Evolutionary conservation across 2,329 filamentous ascomycete species (phyloP), one percentile per base, ranked within the genome.

Genomic region (Diatrype stigma): DNA sequence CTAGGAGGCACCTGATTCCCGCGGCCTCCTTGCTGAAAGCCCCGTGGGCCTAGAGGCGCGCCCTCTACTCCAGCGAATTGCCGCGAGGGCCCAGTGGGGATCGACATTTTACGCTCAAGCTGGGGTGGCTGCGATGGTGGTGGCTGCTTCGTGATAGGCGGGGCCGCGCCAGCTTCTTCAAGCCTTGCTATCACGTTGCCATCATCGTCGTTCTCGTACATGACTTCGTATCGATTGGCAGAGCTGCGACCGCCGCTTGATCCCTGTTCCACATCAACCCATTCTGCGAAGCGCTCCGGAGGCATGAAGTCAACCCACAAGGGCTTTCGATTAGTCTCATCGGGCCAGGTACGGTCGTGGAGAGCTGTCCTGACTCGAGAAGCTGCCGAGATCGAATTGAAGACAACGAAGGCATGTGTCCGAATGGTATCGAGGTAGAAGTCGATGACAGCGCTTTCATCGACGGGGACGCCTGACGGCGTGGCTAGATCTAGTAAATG

Each of bases 271-370:
- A 71, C 78, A 7, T 82, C 78, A 52, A 95, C 86, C 90, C 91
- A 97, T 22, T 80, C 79, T 14, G 73, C 67, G 3, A 95, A 78
- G 56, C 84, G 82, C 23, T 90, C 84, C 17, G 87, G 80, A 0
- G 93, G 93, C 19, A 97, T 79, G 66, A 94, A 97, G 67, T 99
- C 94, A 3, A 90, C 89, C 81, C 87, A 95, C 1, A 97, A 77
- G 1, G 85, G 79, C 67, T 94, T 95, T 30, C 94, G 81, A 58
- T 86, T 89, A 52, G 86, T 84, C 70, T 97, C 93, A 52, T 91
- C 83, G 1, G 93, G 93, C 90, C 92, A 97, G 34, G 91, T 80
- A 21, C 80, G 80, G 51, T 84, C 82, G 69, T 99, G 93, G 2
- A 97, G 75, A 2, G 81, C 80, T 10, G 82, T 79, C 46, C 93